Percentiles rank a stretch among this genome's conserved stretches.
These are phyloP conservation scores for Spongiforma sp. DNA, from an alignment of 1,284 basidiomycete species.

Conservation along the genomic window DNA sequence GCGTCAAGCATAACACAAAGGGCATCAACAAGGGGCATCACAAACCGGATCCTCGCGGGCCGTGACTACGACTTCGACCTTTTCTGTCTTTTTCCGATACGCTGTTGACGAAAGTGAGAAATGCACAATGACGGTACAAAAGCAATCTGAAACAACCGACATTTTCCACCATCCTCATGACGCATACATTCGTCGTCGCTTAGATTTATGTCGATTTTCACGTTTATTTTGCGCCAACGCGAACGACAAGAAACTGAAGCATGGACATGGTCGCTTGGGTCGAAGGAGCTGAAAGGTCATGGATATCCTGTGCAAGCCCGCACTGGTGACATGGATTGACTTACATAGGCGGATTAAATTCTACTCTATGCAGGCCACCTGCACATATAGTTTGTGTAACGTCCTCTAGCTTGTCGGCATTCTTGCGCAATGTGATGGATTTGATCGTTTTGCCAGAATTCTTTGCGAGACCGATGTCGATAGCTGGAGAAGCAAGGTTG, in stretches of 20 bases:
- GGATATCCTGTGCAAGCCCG: not conserved
- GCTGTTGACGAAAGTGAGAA: constrained; percentile 10
- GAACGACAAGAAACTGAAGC: not conserved
- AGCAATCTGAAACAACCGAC: constrained; percentile 6
- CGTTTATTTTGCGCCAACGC: not conserved
- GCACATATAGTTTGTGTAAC: not conserved
- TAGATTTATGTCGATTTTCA: constrained; percentile 4
- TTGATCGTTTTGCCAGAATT: constrained; percentile 7
- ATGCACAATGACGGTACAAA: not conserved
- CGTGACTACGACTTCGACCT: constrained; percentile 15
- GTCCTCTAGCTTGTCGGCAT: not conserved
- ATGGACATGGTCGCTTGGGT: constrained; percentile 1
- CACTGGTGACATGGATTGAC: not conserved
- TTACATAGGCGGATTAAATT: constrained; percentile 15
- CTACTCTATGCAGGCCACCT: not conserved
- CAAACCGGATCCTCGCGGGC: too few relatives aligned
- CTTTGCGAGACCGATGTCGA: constrained; percentile 11
- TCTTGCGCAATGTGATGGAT: constrained; percentile 9
- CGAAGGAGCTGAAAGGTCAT: constrained; percentile 10
- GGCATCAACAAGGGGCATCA: not conserved
- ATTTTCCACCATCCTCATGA: constrained; percentile 8
- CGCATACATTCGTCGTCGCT: constrained; percentile 8
- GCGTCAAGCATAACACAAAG: too few relatives aligned
- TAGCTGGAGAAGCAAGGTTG: constrained; percentile 1
- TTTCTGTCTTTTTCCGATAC: constrained; percentile 16